Percentiles rank a stretch among this genome's conserved stretches.
phyloP scores from a whole-genome alignment of 2,329 filamentous ascomycete species.

The Phoma sp. region DNA sequence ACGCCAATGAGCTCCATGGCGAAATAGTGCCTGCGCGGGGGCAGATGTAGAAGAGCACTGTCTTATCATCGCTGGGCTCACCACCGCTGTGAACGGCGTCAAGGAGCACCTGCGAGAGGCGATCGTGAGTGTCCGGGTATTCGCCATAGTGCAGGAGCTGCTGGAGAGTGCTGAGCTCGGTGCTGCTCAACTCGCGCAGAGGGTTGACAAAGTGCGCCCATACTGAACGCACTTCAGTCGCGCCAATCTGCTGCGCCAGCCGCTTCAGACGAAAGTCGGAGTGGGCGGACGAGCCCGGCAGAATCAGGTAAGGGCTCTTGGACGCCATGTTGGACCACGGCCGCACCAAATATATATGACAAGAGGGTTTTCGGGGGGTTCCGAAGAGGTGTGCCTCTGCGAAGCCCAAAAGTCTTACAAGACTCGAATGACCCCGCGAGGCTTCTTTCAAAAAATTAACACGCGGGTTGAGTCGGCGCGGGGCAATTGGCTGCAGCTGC shows the following conservation, averaged over 20 bases:
- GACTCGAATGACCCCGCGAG: slow-evolving; percentile 12
- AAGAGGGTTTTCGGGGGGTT: slow-evolving; percentile 20
- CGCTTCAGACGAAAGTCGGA: slow-evolving; percentile 57
- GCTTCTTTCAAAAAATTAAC: slow-evolving; percentile 8
- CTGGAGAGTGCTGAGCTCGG: slow-evolving; percentile 60
- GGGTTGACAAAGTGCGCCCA: slow-evolving; percentile 60
- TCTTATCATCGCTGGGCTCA: slow-evolving; percentile 57
- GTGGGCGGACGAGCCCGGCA: slow-evolving; percentile 62
- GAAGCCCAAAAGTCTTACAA: slow-evolving; percentile 21
- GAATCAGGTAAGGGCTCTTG: slow-evolving; percentile 49
- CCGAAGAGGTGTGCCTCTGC: slow-evolving; percentile 20
- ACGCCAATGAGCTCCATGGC: slow-evolving; percentile 97
- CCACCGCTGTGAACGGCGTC: slow-evolving; percentile 58
- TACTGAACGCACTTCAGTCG: slow-evolving; percentile 55
- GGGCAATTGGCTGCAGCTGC: slow-evolving; percentile 8
- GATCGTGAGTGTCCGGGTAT: slow-evolving; percentile 53
- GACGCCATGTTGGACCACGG: slow-evolving; percentile 36
- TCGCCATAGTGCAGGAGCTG: slow-evolving; percentile 67
- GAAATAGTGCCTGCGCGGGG: slow-evolving; percentile 84
- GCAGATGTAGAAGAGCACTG: slow-evolving; percentile 71
- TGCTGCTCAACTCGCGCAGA: slow-evolving; percentile 44
- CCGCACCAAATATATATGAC: slow-evolving; percentile 18
- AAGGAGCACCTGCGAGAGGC: slow-evolving; percentile 52
- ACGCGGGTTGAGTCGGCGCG: neutral
- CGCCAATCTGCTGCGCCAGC: slow-evolving; percentile 54